A percentile compares a stretch with the other conserved stretches of the same genome.
These are phyloP conservation scores for Pythium periplocum DNA, from an alignment of 352 stramenopile species.

Conservation along the genomic window DNA sequence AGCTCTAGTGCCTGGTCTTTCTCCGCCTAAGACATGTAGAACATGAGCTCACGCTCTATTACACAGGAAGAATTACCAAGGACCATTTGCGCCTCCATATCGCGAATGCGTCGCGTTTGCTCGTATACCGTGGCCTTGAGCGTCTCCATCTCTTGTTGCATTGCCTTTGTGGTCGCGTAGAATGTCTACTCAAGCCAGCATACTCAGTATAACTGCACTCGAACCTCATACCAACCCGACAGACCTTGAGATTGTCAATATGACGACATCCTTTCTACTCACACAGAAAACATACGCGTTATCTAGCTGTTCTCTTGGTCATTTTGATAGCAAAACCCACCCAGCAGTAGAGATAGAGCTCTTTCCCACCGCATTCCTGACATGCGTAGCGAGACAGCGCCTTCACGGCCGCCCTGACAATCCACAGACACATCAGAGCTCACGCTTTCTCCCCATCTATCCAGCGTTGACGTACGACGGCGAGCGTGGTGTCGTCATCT, in stretches of 20 bases:
- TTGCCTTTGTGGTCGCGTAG: constrained; percentile 42
- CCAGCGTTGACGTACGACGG: too few species aligned
- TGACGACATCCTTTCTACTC: constrained; percentile 65
- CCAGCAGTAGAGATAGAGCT: constrained; percentile 69
- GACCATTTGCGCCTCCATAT: constrained; percentile 47
- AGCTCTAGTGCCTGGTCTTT: neutral
- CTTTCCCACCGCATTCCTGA: constrained; percentile 44
- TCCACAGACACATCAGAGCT: too few species aligned
- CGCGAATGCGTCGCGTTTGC: constrained; percentile 43
- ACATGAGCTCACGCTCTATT: constrained; percentile 20
- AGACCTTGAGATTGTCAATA: constrained; percentile 54
- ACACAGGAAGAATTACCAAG: neutral
- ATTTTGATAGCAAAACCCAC: constrained; percentile 12
- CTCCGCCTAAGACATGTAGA: constrained; percentile 14
- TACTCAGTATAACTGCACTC: neutral
- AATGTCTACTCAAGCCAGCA: constrained; percentile 29
- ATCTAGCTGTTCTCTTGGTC: neutral
- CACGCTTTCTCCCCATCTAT: too few species aligned
- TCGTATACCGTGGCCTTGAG: constrained; percentile 56
- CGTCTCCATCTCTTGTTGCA: constrained; percentile 51
- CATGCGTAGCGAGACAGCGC: constrained; percentile 61
- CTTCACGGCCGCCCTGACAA: constrained; percentile 10
- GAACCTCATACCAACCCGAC: constrained; percentile 11
- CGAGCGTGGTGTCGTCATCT: too few species aligned
- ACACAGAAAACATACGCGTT: constrained; percentile 1